phyloP scores from a whole-genome alignment of 805 yeast genomes.

The Saturnispora hagleri region DNA sequence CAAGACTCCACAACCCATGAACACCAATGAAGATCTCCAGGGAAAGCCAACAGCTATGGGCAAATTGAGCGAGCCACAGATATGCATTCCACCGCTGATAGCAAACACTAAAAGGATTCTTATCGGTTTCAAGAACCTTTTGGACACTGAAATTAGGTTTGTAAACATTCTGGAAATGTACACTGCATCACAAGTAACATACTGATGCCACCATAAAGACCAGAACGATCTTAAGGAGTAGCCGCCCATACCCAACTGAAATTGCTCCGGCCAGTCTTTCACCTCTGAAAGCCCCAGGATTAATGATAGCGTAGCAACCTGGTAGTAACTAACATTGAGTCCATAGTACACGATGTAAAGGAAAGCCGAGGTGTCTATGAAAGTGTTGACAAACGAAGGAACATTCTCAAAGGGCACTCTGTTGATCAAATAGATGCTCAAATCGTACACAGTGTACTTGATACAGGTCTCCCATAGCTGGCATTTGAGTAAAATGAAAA shows the following conservation, averaged over 20 bases:
- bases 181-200: slow-evolving; percentile 8
- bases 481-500: slow-evolving; percentile 7
- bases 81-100: slow-evolving; percentile 17
- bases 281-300: slow-evolving; percentile 1
- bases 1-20: not conserved
- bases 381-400: not conserved
- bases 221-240: slow-evolving; percentile 7
- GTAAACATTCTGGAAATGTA: not conserved
- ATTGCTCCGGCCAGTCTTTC: slow-evolving; percentile 11
- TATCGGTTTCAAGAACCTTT: not conserved
- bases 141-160: not conserved
- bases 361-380: not conserved
- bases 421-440: not conserved
- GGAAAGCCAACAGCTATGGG: slow-evolving; percentile 1
- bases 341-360: slow-evolving; percentile 6
- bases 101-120: slow-evolving; percentile 58
- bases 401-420: not conserved
- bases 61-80: not conserved
- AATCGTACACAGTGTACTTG: slow-evolving; percentile 9
- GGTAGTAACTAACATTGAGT: slow-evolving; percentile 7
- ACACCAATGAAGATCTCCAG: slow-evolving; percentile 1
- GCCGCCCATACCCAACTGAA: slow-evolving; percentile 6
- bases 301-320: slow-evolving; percentile 3
- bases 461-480: slow-evolving; percentile 3
- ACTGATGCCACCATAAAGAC: slow-evolving; percentile 14